Evolutionary conservation across 2,329 filamentous ascomycete species (phyloP).

Genomic region (Lasiodiplodia citricola): DNA sequence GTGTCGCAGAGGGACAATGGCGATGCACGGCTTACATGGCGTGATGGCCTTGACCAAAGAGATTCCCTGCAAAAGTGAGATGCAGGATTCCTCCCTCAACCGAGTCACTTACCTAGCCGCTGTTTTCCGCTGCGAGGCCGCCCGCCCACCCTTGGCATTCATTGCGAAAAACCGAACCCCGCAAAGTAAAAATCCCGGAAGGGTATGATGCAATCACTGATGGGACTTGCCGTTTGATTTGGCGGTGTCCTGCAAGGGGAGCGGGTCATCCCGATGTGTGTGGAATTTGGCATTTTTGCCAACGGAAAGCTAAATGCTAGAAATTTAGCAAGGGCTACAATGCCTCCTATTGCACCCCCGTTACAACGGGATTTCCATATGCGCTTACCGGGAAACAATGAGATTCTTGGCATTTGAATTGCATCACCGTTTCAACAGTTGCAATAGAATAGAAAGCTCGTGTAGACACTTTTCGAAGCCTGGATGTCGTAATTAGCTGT

Average conservation of each 20-base stretch:
- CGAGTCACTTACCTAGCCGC: not conserved
- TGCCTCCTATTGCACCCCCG: no score
- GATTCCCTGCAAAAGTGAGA: not conserved
- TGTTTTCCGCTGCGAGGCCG: slow-evolving; percentile 1
- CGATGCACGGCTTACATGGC: not conserved
- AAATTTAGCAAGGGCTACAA: no score
- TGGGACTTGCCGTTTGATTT: not conserved
- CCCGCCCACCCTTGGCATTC: slow-evolving; percentile 10
- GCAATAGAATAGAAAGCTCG: no score
- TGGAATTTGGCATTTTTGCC: not conserved
- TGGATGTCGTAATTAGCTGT: no score
- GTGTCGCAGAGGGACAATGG: not conserved
- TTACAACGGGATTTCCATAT: no score
- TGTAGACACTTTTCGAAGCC: no score
- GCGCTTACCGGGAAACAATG: no score
- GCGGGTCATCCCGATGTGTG: not conserved
- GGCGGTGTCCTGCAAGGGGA: not conserved
- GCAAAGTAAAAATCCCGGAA: not conserved
- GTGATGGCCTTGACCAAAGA: not conserved
- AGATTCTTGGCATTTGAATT: not conserved
- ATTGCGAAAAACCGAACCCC: not conserved
- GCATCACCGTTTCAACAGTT: not conserved
- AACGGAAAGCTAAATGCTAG: no score
- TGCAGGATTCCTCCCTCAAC: not conserved
- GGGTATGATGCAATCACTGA: not conserved